Conservation (phyloP, 352 stramenopile genomes). For the Pythium folliculosum region DNA sequence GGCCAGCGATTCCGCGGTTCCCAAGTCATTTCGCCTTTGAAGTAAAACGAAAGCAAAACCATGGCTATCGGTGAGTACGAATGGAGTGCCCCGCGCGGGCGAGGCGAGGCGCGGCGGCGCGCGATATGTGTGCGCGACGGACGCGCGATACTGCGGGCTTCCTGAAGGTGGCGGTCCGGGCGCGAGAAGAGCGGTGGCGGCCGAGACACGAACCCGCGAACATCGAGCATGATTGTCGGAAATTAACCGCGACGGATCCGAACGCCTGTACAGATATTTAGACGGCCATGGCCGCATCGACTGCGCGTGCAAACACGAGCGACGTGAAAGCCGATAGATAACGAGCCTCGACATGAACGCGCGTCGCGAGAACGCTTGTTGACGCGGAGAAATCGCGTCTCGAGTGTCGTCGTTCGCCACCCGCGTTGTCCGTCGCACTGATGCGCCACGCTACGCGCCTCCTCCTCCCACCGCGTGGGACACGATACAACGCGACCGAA, state of each 20-base stretch:
- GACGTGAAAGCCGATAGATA: no score
- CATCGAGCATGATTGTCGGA: no score
- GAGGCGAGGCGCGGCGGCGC: neutral
- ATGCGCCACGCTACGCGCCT: neutral
- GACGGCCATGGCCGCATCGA: no score
- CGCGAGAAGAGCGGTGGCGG: neutral
- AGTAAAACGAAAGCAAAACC: conserved; percentile 83
- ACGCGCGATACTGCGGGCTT: neutral
- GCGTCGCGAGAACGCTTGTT: no score
- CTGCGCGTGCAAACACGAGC: no score
- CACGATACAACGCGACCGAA: neutral
- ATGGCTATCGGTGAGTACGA: conserved; percentile 84
- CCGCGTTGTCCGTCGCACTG: no score
- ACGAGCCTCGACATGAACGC: no score
- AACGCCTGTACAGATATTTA: neutral
- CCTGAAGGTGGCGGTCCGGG: neutral
- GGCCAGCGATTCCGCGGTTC: conserved; percentile 22
- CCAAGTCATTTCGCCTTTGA: conserved; percentile 84
- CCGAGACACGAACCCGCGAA: conserved; percentile 3
- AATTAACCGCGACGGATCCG: no score
- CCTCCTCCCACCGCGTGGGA: neutral
- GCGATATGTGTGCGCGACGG: neutral
- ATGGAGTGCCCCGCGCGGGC: neutral
- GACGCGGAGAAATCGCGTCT: no score
- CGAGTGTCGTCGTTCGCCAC: no score